Conservation (phyloP, 345 rosid species). For the Ceriops decandra region DNA sequence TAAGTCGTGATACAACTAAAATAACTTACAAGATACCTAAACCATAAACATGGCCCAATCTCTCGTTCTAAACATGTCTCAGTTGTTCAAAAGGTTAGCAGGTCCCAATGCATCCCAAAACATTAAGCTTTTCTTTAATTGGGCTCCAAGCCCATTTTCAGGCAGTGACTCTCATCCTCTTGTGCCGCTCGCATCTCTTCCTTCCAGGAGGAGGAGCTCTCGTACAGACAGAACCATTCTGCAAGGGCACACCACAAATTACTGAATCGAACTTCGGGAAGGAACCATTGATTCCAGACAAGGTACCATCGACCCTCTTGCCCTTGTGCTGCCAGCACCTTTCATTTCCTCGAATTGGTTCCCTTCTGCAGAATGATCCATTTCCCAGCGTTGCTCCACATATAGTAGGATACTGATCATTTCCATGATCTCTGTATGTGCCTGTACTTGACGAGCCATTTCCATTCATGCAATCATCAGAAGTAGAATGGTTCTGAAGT, state of each 20-base stretch:
- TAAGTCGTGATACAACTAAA: no score
- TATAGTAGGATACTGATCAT: conserved; percentile 7
- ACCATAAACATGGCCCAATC: no score
- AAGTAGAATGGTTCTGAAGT: not conserved
- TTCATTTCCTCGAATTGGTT: conserved; percentile 35
- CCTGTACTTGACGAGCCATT: conserved; percentile 11
- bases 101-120: no score
- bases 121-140: not conserved
- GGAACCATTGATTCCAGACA: not conserved
- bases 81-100: no score
- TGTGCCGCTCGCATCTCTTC: conserved; percentile 24
- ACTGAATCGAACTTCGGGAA: not conserved
- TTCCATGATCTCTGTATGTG: not conserved
- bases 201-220: conserved; percentile 26
- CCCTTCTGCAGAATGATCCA: conserved; percentile 47
- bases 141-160: not conserved
- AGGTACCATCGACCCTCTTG: conserved; percentile 8
- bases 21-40: no score
- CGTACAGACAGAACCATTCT: conserved; percentile 25
- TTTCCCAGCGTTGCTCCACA: conserved; percentile 50
- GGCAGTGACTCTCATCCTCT: conserved; percentile 18
- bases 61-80: no score
- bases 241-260: conserved; percentile 31
- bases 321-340: conserved; percentile 64
- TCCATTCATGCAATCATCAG: not conserved